These are phyloP conservation scores for Straminergon stramineum DNA, from an alignment of 225 moss, liverwort and hornwort genomes.

Conservation along the genomic window DNA sequence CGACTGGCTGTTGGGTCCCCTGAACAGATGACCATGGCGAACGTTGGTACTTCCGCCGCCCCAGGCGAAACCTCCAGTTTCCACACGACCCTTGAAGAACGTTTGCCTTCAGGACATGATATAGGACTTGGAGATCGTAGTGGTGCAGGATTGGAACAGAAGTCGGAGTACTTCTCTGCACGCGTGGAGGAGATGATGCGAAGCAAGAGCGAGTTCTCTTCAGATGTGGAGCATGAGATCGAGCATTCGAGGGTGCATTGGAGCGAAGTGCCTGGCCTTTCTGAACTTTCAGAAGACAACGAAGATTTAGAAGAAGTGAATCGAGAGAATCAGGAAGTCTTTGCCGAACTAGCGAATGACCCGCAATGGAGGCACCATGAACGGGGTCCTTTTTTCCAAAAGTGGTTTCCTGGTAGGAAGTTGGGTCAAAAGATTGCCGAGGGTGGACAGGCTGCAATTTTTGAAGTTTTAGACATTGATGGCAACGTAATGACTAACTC, in stretches of 20 bases:
- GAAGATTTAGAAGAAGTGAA: neutral
- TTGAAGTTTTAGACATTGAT: rapidly evolving
- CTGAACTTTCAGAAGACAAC: neutral
- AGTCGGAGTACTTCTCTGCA: neutral
- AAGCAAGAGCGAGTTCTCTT: neutral
- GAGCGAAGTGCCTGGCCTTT: neutral
- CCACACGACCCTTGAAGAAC: neutral
- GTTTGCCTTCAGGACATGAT: neutral
- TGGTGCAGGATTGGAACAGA: rapidly evolving
- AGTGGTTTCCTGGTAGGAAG: rapidly evolving
- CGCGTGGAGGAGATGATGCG: neutral
- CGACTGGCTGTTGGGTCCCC: rapidly evolving
- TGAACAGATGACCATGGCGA: neutral
- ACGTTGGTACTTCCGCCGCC: rapidly evolving
- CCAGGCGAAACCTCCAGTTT: rapidly evolving
- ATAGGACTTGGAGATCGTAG: neutral
- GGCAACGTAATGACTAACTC: rapidly evolving
- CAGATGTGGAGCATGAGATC: neutral
- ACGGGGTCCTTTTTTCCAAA: rapidly evolving
- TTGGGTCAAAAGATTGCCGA: neutral
- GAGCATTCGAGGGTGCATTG: neutral
- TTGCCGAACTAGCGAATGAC: neutral
- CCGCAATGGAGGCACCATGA: rapidly evolving
- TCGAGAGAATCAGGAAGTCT: neutral
- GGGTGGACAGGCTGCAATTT: neutral